Base-by-base conservation (phyloP, 345 rosid genomes). In the Salix caprea region DNA sequence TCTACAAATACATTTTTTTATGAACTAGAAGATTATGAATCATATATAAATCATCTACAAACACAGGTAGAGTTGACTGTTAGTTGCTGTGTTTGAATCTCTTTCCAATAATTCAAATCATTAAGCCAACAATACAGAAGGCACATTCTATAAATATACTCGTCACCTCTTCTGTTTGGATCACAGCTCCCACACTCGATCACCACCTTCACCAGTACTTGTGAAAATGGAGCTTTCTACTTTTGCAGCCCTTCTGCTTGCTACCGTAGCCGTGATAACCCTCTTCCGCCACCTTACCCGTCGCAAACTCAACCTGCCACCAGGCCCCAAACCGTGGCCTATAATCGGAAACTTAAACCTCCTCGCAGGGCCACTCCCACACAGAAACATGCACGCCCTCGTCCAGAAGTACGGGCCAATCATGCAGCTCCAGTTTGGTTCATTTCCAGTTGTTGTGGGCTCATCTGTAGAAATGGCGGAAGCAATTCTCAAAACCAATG, bases 251-350 rank as follows among this genome's bases (percentile, higher is more conserved):
- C 67, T 54, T 14, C 81, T 88, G 84, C 54, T 87, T 0, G 86
- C 85, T 28, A 80, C 87, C 56, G 37, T 81, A 1, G 74, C 81
- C 54, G 64, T 85, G 44, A 11, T 89, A 74, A 70, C 87, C 77
- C 77, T 88, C 71, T 67, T 85, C 71, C 70, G 79, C 50, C 75
- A 26, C 40, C 64, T 84, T 81, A 85, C 75, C 26, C 85, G 85
- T 44, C 72, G 74, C 0, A 85, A 75, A 52, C 84, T 80, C 68
- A 88, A 88, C 75, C 82, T 75, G 0, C 91, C 95, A 0, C 93
- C 95, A 0, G 91, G 93, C 0, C 92, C 95, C 12, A 89, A 82
- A 72, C 83, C 90, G 0, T 89, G 92, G 92, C 91, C 96, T 26
- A 76, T 89, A 18, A 87, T 91, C 19, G 91, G 96, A 67, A 91